A percentile compares a stretch with the other conserved stretches of the same genome.
Evolutionary conservation across 352 stramenopile species (phyloP).

Genomic region (Phytopythium boreale): DNA sequence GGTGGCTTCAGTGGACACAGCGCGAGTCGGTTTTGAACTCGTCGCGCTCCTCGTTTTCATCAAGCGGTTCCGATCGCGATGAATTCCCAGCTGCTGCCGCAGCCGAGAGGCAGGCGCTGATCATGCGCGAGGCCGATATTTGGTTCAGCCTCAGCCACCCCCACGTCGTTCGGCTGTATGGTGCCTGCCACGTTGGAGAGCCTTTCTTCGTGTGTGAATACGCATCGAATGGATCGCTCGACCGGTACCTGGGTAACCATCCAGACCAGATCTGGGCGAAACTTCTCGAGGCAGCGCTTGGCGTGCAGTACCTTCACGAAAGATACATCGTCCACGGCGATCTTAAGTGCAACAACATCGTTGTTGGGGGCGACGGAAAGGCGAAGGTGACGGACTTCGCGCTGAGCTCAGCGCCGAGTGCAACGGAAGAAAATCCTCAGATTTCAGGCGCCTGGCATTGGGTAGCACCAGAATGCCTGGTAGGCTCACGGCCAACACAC

Average conservation of each 20-base stretch:
- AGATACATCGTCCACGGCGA: constrained; percentile 29
- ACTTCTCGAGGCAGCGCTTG: constrained; percentile 22
- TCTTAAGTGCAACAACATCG: constrained; percentile 30
- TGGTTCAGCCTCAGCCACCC: constrained; percentile 2
- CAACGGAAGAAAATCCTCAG: not conserved
- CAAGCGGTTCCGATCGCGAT: not conserved
- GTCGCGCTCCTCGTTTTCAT: not conserved
- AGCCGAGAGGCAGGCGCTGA: not conserved
- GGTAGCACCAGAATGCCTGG: constrained; percentile 15
- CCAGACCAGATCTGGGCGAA: constrained; percentile 24
- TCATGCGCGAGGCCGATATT: not conserved
- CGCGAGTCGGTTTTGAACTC: too few species aligned
- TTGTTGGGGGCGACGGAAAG: constrained; percentile 19
- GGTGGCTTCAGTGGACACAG: not conserved
- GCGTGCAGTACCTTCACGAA: constrained; percentile 29
- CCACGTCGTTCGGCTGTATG: not conserved
- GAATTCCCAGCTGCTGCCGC: not conserved
- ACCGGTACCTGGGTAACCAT: not conserved
- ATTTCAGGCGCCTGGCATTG: constrained; percentile 10
- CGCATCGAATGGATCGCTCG: not conserved
- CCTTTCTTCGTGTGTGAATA: not conserved
- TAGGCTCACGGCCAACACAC: constrained; percentile 2
- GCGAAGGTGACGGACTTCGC: constrained; percentile 32
- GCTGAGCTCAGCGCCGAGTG: constrained; percentile 6
- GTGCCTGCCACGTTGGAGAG: not conserved